Evolutionary conservation across 1,284 basidiomycete genomes (phyloP).

Genomic region (Calocybe gambosa): DNA sequence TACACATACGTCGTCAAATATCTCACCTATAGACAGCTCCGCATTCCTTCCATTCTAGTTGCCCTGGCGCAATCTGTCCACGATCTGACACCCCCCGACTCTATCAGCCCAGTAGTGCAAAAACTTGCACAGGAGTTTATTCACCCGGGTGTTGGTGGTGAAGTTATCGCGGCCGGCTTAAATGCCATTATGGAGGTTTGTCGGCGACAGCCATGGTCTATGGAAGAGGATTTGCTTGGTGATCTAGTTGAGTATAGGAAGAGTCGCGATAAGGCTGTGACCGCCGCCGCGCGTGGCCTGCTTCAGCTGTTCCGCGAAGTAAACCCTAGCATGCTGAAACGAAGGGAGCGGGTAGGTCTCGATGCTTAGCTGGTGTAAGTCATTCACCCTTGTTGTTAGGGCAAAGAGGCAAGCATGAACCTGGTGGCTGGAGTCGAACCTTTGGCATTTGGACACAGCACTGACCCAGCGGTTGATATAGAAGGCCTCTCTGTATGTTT

Average conservation of each 20-base stretch:
- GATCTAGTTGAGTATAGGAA: constrained; percentile 95
- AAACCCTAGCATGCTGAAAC: constrained; percentile 90
- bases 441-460: constrained; percentile 75
- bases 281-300: constrained; percentile 82
- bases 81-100: constrained; percentile 93
- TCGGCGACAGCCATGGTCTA: constrained; percentile 90
- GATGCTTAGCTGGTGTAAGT: background rate
- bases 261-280: constrained; percentile 92
- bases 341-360: constrained; percentile 70
- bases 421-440: constrained; percentile 57
- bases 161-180: constrained; percentile 94
- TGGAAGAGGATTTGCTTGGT: constrained; percentile 89
- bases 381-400: constrained; percentile 35
- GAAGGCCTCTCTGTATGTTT: constrained; percentile 76
- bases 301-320: constrained; percentile 94
- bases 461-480: constrained; percentile 78
- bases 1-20: constrained; percentile 97
- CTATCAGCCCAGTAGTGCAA: constrained; percentile 80
- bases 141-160: constrained; percentile 93
- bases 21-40: constrained; percentile 88
- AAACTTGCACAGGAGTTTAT: constrained; percentile 97
- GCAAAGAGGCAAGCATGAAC: constrained; percentile 81
- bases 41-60: constrained; percentile 92
- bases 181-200: constrained; percentile 95
- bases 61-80: constrained; percentile 95